Base-by-base conservation (phyloP, 2,329 filamentous ascomycete genomes). In the Colletotrichum ledebouriae region DNA sequence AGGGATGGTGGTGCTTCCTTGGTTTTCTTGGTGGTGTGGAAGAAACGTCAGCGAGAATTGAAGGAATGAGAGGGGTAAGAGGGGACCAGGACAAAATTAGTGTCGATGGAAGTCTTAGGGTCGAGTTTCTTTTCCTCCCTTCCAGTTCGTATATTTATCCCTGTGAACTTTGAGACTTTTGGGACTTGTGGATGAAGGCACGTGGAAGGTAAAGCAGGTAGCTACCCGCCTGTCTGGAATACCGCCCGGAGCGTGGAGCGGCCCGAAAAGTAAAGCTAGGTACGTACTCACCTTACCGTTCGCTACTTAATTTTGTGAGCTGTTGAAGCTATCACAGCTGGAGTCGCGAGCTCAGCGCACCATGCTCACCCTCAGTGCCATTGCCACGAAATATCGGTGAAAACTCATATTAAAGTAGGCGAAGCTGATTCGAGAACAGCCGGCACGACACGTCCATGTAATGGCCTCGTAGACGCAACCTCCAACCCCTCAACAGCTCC, bases 311-410 rank as follows among this genome's bases (percentile, higher is more conserved):
- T 6, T 22, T 17, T 41, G 59, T 60, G 47, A 52, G 41, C n/a
- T 64, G 7, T 50, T 39, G 62, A 65, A 66, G 66, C 61, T 66
- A 60, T 60, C 13, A 25, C 49, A 68, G 53, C 39, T 17, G 11
- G 4, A 53, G 15, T 22, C 39, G 17, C 13, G 49, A 9, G 33
- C 4, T 4, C 25, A 7, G 7, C 29, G 29, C 29, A 29, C 9
- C 3, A 29, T 29, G 29, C 29, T 29, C 29, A 29, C 29, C 5
- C 3, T 15, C 7, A 15, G 15, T 41, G 22, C 22, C 47, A 52
- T 34, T 50, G 46, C 39, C 12, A 22, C 39, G 22, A 12, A 29
- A 61, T 3, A 53, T 5, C 29, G 59, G 53, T 37, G 49, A 2
- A 34, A 2, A 29, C 29, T 29, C 29, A 7, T 7, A 29, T 29